Evolutionary conservation across 2,329 filamentous ascomycete genomes (phyloP), one percentile per base, ranked within the genome.

Genomic region (Botryotinia narcissicola): DNA sequence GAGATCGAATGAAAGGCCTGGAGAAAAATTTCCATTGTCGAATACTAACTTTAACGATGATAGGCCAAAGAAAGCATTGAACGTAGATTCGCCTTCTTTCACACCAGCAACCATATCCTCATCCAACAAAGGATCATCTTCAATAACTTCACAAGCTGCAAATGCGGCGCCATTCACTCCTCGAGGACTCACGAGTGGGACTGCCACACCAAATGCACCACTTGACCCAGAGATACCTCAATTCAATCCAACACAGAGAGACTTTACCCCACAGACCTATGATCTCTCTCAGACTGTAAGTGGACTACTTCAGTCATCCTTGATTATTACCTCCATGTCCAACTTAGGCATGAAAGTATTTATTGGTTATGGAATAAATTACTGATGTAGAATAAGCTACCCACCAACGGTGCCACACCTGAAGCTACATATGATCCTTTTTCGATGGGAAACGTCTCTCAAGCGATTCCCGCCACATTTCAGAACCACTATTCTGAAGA

Each of bases 21-120:
- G 18, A 18, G 9, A 12, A 42, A 16, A 16, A 7, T 29, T 12
- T 57, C 40, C 66, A 69, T 29, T 57, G n/a, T 64, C 12, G 22
- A 62, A 64, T 48, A 42, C 63, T 69, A 22, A 69, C 64, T 29
- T 20, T 61, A 6, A 64, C 48, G 54, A 70, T n/a, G 35, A 80
- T 74, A 87, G 86, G 74, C 80, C 85, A 37, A 94, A 93, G 83
- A 96, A 94, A 82, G 86, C 92, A 42, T 87, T 99, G 77, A 99
- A 97, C 82, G 96, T 97, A 80, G 96, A 98, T 80, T 98, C 96
- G 14, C 95, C 96, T 20, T 93, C 95, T 66, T 99, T 99, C 82
- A 98, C 94, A 0, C 95, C 95, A 9, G 85, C 88, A 22, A 84
- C 82, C 74, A 78, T 86, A 61, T 79, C 87, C 61, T 82, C 84